Conservation (phyloP, 108 stramenopile species). For the Aureococcus anophagefferens region DNA sequence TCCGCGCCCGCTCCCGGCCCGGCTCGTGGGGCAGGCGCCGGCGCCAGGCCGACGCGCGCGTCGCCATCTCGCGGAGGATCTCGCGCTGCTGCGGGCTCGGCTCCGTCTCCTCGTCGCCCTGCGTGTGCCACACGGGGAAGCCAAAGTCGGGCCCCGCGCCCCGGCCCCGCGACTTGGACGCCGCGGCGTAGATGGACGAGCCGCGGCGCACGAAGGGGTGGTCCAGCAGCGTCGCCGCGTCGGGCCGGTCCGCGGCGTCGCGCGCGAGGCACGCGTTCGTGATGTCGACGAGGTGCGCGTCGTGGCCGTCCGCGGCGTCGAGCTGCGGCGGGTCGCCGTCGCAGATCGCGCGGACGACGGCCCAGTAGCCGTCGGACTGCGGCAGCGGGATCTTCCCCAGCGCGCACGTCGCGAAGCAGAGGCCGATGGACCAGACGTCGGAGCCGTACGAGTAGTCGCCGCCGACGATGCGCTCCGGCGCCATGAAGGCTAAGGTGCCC, state of each 20-base stretch:
- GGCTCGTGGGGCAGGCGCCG: background rate
- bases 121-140: background rate
- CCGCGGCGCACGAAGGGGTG: background rate
- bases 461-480: constrained; percentile 48
- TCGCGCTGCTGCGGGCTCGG: background rate
- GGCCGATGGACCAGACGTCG: constrained; percentile 54
- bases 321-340: constrained; percentile 10
- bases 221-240: background rate
- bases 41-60: background rate
- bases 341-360: constrained; percentile 17
- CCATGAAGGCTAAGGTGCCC: constrained; percentile 54
- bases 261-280: constrained; percentile 4
- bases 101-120: background rate
- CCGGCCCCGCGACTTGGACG: background rate
- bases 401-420: constrained; percentile 46
- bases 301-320: background rate
- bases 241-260: background rate
- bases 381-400: constrained; percentile 36
- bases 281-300: background rate
- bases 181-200: background rate
- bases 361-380: constrained; percentile 19
- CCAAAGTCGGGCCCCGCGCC: background rate
- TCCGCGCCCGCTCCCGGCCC: too few relatives aligned
- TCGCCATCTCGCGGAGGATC: background rate
- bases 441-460: constrained; percentile 29